Percentiles rank a stretch among this genome's conserved stretches.
phyloP scores from a whole-genome alignment of 805 yeast species.

The Metschnikowia sp. region DNA sequence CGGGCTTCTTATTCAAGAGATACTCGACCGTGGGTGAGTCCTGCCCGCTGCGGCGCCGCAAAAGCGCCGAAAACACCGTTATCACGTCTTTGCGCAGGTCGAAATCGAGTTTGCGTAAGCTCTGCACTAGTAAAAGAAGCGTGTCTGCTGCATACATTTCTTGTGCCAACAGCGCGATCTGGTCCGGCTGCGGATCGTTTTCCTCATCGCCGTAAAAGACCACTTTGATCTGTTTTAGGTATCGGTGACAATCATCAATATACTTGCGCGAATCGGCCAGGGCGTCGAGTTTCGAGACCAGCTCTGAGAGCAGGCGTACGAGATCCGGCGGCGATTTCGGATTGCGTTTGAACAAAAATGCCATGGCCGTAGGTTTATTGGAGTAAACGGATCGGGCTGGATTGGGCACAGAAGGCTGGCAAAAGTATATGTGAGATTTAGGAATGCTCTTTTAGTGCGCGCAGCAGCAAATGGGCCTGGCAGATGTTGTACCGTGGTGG shows the following conservation, averaged over 20 bases:
- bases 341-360: constrained; percentile 85
- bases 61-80: constrained; percentile 65
- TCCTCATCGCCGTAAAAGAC: constrained; percentile 70
- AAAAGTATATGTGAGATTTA: too few relatives aligned
- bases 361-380: constrained; percentile 46
- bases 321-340: constrained; percentile 89
- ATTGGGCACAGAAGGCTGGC: too few relatives aligned
- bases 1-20: constrained; percentile 57
- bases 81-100: constrained; percentile 86
- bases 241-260: constrained; percentile 74
- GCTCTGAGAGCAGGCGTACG: constrained; percentile 72
- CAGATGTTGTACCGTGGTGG: too few relatives aligned
- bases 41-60: constrained; percentile 73
- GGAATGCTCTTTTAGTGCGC: too few relatives aligned
- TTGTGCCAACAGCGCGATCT: constrained; percentile 68
- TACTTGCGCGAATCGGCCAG: constrained; percentile 40
- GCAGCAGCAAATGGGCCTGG: too few relatives aligned
- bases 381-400: too few relatives aligned
- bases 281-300: constrained; percentile 57
- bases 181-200: constrained; percentile 65
- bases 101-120: constrained; percentile 71
- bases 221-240: constrained; percentile 59
- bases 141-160: constrained; percentile 75
- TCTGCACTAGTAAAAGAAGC: constrained; percentile 55
- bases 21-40: constrained; percentile 88